Evolutionary conservation across 345 rosid species (phyloP).

Genomic region (Syzygium grande): DNA sequence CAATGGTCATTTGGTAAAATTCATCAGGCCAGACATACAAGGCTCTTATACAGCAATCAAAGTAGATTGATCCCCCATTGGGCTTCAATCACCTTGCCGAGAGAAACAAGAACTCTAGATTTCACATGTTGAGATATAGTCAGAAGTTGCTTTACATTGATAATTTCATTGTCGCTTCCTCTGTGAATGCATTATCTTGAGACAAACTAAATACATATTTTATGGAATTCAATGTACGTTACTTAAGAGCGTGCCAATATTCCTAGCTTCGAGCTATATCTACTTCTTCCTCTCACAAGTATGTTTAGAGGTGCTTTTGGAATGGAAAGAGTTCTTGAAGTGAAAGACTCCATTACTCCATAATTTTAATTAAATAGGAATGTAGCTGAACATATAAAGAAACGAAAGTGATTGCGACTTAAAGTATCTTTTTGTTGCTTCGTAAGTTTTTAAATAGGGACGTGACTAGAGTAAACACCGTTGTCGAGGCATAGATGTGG

Average conservation of each 20-base stretch:
- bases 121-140: not conserved
- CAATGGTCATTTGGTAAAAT: not conserved
- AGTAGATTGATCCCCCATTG: not conserved
- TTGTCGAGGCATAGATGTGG: constrained; percentile 95
- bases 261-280: not conserved
- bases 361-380: not conserved
- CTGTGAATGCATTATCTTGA: not conserved
- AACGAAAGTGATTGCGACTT: not conserved
- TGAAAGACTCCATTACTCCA: not conserved
- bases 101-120: not conserved
- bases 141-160: not conserved
- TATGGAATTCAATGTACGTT: not conserved
- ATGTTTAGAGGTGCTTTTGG: not conserved
- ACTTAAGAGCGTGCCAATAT: not conserved
- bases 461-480: constrained; percentile 71
- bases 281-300: not conserved
- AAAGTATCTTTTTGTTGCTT: not conserved
- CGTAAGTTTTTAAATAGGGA: constrained; percentile 49
- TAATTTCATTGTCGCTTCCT: not conserved
- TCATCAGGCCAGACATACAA: not conserved
- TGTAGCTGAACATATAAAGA: not conserved
- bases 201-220: not conserved
- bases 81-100: not conserved
- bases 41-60: not conserved
- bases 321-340: not conserved